phyloP scores from a whole-genome alignment of 495 filamentous ascomycete species.

The Lepraria neglecta region DNA sequence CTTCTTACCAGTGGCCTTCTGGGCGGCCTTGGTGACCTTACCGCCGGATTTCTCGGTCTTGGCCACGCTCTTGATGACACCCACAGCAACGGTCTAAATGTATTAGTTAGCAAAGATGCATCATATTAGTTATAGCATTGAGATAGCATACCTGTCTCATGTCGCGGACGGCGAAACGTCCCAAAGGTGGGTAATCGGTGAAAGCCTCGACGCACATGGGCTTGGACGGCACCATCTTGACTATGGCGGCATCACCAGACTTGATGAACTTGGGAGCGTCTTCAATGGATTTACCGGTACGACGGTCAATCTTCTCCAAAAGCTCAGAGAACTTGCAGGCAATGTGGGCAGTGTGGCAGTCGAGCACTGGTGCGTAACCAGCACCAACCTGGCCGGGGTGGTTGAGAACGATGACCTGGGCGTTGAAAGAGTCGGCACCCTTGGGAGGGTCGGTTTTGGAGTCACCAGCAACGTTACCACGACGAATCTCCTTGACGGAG shows the following conservation, averaged over 20 bases:
- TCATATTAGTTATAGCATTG: background rate
- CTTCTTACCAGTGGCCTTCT: constrained; percentile 60
- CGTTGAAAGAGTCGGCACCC: constrained; percentile 88
- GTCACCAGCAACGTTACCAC: constrained; percentile 99
- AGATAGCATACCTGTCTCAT: constrained; percentile 27
- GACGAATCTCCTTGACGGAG: constrained; percentile 99
- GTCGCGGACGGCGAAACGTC: constrained; percentile 96
- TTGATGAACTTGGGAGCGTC: constrained; percentile 95
- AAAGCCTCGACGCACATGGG: constrained; percentile 99
- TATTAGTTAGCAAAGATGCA: constrained; percentile 35
- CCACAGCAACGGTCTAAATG: constrained; percentile 92
- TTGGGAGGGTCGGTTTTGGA: constrained; percentile 98
- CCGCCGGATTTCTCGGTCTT: constrained; percentile 64
- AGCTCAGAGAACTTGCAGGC: constrained; percentile 99
- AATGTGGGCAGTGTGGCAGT: constrained; percentile 99
- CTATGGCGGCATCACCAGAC: constrained; percentile 99
- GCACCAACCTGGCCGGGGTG: constrained; percentile 99
- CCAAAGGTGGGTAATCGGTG: constrained; percentile 98
- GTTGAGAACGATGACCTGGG: constrained; percentile 99
- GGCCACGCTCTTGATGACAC: constrained; percentile 74
- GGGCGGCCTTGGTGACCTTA: constrained; percentile 66
- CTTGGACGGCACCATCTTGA: constrained; percentile 99
- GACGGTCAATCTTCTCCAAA: constrained; percentile 99
- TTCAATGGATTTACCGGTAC: constrained; percentile 98
- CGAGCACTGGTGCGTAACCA: constrained; percentile 96